Base-by-base conservation (phyloP, 768 basidiomycete species). In the Podaxis sp. region DNA sequence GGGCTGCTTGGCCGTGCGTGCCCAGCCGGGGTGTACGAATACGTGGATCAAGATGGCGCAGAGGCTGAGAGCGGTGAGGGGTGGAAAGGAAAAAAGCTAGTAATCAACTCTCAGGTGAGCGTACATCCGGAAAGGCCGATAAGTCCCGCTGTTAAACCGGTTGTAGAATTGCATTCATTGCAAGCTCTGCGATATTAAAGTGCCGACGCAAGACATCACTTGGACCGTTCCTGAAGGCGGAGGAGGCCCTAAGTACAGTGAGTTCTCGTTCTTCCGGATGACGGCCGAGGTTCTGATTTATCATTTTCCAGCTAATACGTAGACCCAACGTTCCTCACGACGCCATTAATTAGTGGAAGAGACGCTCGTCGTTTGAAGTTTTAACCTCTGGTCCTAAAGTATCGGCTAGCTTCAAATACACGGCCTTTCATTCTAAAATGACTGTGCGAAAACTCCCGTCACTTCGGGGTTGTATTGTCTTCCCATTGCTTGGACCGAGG, bases 161-260 rank as follows among this genome's bases (percentile, higher is more conserved):
- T 59, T 73, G 69, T 67, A 95, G 91, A 93, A 94, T 69, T 93
- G 92, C 71, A 92, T 93, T 39, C 92, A 96, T 72, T 97, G 95
- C 79, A 97, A 96, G 75, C 79, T 97, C 48, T 99, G 96, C 73
- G 94, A 95, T 64, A 88, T 99, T 78, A 98, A 99, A 77, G 92
- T 92, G 3, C 96, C 96, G 2, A 94, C 94, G 2, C 93, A 97
- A 72, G 96, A 98, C 73, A 97, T 99, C 68, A 93, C 89, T 15
- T 99, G 96, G 96, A 90, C 88, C 4, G 95, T 97, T 0, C 97
- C 97, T 0, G 95, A 99, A 76, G 96, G 96, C 11, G 92, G 94
- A 12, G 96, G 96, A 36, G 96, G 96, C 57, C 96, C 96, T 40
- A 96, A 96, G 74, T 99, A 97, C 72, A 91, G 95, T 96, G 63